Evolutionary conservation across 441 rosid species (phyloP).

Genomic region (Brassica hybrid): DNA sequence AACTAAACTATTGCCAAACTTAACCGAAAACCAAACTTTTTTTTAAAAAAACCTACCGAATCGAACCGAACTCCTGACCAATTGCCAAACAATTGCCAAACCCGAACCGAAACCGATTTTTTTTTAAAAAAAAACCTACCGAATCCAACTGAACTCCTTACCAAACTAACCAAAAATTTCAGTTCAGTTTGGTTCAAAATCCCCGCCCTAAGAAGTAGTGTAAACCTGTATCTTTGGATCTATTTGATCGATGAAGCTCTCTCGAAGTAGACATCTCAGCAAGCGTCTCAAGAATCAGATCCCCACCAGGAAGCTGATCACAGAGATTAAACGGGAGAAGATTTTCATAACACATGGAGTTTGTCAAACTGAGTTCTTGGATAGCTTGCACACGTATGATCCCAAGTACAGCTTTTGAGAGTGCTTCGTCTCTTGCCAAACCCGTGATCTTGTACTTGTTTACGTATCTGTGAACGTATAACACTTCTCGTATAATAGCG

Average conservation of each 20-base stretch:
- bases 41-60: no score
- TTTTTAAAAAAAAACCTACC: no score
- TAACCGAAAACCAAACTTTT: no score
- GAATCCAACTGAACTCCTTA: no score
- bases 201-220: no score
- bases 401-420: conserved; percentile 86
- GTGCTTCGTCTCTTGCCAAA: conserved; percentile 66
- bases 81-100: no score
- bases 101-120: no score
- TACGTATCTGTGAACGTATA: conserved; percentile 70
- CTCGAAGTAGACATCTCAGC: conserved; percentile 67
- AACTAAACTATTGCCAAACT: no score
- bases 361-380: conserved; percentile 60
- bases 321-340: conserved; percentile 86
- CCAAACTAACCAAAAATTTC: no score
- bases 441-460: conserved; percentile 66
- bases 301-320: conserved; percentile 95
- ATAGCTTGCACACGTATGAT: conserved; percentile 79
- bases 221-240: conserved; percentile 49
- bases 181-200: no score
- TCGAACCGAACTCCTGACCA: no score
- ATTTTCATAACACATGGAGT: conserved; percentile 47
- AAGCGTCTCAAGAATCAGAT: conserved; percentile 81
- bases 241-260: conserved; percentile 52
- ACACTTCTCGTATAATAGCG: conserved; percentile 70